phyloP scores from a whole-genome alignment of 2,329 filamentous ascomycete genomes.

The Aspergillus persii region DNA sequence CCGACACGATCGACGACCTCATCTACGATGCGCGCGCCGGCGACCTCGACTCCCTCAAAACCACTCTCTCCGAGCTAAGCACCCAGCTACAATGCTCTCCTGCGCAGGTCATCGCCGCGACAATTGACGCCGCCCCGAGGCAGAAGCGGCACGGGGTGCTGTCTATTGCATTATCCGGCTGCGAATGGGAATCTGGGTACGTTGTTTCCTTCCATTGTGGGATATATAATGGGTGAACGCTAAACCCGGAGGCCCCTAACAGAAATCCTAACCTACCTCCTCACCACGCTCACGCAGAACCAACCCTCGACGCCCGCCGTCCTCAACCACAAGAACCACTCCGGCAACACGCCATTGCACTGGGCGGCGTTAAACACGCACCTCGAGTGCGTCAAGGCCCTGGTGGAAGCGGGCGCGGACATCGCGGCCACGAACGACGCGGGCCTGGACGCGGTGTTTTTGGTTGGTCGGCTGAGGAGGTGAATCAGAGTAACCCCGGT shows the following conservation, averaged over 20 bases:
- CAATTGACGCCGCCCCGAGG: conserved; percentile 72
- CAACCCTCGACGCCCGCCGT: conserved; percentile 21
- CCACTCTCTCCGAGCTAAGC: conserved; percentile 59
- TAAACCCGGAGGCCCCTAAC: no score
- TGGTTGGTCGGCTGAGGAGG: conserved; percentile 62
- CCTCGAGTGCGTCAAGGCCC: conserved; percentile 71
- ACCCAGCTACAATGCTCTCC: conserved; percentile 59
- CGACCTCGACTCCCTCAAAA: conserved; percentile 67
- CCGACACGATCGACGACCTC: conserved; percentile 86
- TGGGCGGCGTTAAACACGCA: conserved; percentile 93
- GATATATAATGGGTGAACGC: no score
- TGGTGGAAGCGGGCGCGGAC: conserved; percentile 74
- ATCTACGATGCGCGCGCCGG: conserved; percentile 81
- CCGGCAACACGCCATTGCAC: conserved; percentile 88
- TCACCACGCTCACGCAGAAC: conserved; percentile 38
- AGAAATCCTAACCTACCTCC: conserved; percentile 51
- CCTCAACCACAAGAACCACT: conserved; percentile 63
- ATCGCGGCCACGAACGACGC: conserved; percentile 76
- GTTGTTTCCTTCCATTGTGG: conserved; percentile 19
- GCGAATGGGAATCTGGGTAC: conserved; percentile 84
- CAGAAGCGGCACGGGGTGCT: conserved; percentile 54
- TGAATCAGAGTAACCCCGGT: conserved; percentile 18
- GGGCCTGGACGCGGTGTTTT: conserved; percentile 75
- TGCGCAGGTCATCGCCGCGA: conserved; percentile 65
- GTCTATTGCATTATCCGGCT: conserved; percentile 79